Conservation (phyloP, 2,329 filamentous ascomycete genomes). For the Ambrosiella xylebori region DNA sequence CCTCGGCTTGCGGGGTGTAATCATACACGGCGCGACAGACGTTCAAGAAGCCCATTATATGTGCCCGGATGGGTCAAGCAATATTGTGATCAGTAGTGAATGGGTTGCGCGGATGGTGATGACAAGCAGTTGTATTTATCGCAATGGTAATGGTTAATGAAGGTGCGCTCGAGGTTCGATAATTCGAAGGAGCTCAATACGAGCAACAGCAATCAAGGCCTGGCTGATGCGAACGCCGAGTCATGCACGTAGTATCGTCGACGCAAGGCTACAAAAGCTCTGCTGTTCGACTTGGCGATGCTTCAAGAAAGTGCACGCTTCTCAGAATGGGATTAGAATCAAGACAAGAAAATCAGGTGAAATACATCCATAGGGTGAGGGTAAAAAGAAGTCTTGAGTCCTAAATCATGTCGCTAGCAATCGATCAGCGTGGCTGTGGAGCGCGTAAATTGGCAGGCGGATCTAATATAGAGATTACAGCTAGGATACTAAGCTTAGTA, state of each 20-base stretch:
- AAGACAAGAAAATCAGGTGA: neutral
- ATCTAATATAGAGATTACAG: neutral
- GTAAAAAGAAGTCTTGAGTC: neutral
- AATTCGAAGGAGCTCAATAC: neutral
- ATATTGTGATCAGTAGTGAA: neutral
- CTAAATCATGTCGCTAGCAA: neutral
- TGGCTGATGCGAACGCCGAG: neutral
- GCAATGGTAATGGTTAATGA: no score
- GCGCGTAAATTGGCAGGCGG: neutral
- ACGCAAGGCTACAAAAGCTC: neutral
- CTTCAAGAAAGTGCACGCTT: neutral
- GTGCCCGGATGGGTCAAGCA: neutral
- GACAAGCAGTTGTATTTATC: neutral
- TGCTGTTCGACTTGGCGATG: neutral
- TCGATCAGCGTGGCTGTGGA: conserved; percentile 2
- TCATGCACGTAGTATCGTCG: neutral
- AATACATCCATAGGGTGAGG: neutral
- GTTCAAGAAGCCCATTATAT: conserved; percentile 71
- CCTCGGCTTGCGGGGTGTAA: conserved; percentile 72
- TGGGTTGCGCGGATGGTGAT: neutral
- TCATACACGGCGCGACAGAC: conserved; percentile 86
- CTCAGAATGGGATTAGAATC: neutral
- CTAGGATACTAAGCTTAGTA: neutral
- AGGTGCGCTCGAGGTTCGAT: neutral
- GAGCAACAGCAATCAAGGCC: neutral